Evolutionary conservation across 2,329 filamentous ascomycete species (phyloP), one percentile per base, ranked within the genome.

Genomic region (Neofusicoccum umdonicola): DNA sequence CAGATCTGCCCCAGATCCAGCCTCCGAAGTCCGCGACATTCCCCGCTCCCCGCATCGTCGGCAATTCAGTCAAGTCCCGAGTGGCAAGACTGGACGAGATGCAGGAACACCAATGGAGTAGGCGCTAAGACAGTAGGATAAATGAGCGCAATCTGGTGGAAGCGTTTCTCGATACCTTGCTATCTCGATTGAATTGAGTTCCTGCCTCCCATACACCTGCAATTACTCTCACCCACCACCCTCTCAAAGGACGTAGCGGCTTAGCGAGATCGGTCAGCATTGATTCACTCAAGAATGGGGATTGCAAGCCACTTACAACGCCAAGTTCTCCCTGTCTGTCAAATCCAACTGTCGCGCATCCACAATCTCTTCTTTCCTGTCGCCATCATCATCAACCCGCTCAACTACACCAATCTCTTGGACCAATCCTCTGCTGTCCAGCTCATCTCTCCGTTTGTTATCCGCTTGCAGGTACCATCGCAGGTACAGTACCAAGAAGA

Each of bases 401-500:
- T 58, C 54, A 3, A 58, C 54, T 9, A 58, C 54, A 2, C 54
- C 13, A 66, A 68, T 31, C 71, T 70, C 22, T 68, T 44, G 27
- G 50, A 62, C 47, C 71, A 64, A 17, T 41, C 56, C 56, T 4
- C 42, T 22, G 12, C 11, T 47, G 2, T 60, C 56, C 42, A 58
- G 13, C 27, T 47, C 69, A 52, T 81, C 77, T 2, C 79, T 72
- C 35, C 76, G 75, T 64, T 71, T 75, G 57, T 82, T 82, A 54
- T 80, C 76, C 41, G 71, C 72, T 13, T 69, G 73, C n/a, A 82
- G 66, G 62, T 81, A 79, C 54, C 73, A 76, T 6, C 79, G 65
- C 37, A 82, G 70, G 17, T 75, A 74, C 3, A 81, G 61, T 1
- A 81, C 76, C n/a, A 80, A 71, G 13, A 78, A 67, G 11, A 74